Evolutionary conservation across 192 early-diverging fungal genomes (phyloP), one percentile per base, ranked within the genome.

Genomic region (Coemansia aciculifera): DNA sequence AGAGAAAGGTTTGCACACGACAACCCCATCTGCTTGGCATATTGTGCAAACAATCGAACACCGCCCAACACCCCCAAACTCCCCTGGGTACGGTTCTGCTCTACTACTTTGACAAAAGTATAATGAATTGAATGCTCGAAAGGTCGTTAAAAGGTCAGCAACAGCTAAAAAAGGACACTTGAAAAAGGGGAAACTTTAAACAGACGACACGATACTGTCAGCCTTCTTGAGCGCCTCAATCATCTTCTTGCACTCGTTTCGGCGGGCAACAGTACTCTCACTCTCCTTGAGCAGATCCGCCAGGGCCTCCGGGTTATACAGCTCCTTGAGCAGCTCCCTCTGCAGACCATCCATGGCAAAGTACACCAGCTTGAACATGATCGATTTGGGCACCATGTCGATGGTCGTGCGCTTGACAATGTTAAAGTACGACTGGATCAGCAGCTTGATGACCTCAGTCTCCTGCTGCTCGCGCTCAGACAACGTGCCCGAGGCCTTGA

Each of bases 241-340:
- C 98, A 99, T 99, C 87, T 94, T 96, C 78, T 92, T 94, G 87
- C 96, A 98, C 77, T 99, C 98, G 71, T 88, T 87, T 65, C 98
- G 88, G 68, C 97, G 87, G 72, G 90, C 87, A 64, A 95, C 88
- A 0, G 96, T 98, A 62, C 85, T 85, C 62, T 99, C 98, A 67
- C 90, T 92, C 86, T 99, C 98, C 85, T 98, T 95, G 77, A 99
- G 84, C 60, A 95, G 84, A 29, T 99, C 97, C 48, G 94, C 91
- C 62, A 98, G 84, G 17, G 92, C 92, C 57, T 98, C 96, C 21
- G 89, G 86, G 86, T 99, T 97, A 86, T 99, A 99, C 31, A 99
- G 79, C 84, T 99, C 97, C 59, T 92, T 85, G 13, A 99, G 86
- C 24, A 99, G 83, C 80, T 98, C 96, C 40, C 94, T 89, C 83